Evolutionary conservation across 1,284 basidiomycete genomes (phyloP), one percentile per base, ranked within the genome.

Genomic region (Pseudozyma hubeiensis): DNA sequence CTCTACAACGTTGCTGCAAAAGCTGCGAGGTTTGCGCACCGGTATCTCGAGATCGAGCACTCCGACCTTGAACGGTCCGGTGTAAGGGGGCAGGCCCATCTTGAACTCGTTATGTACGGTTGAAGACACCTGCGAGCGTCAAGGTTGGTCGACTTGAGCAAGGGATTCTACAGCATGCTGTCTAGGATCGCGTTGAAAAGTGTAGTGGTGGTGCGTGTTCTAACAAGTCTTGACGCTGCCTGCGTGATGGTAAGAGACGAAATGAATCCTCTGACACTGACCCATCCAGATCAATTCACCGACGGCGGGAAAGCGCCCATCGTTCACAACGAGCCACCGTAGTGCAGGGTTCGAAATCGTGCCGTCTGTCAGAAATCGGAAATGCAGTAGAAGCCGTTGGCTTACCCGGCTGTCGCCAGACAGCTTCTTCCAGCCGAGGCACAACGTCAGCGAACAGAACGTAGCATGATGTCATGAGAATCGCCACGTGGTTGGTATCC

Each of bases 21-120:
- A 80, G 44, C 68, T 67, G 37, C 75, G 53, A 4, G 75, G 77
- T 19, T 74, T 37, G 3, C 80, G 61, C 5, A 80, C 80, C 3
- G 79, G 75, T 2, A 79, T 73, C 64, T 81, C 80, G 40, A 81
- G 57, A 52, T 81, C 80, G 19, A 81, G 71, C 37, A 64, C 67
- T 24, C 77, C 79, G 19, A 81, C 80, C 43, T 61, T 53, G 53
- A 78, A 81, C 5, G 66, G 64, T 7, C 80, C 80, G 1, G 31
- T 52, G 53, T 80, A 78, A 13, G 56, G 49, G 14, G 76, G 67
- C 1, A 80, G 55, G 14, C 57, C 51, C 73, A 78, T 78, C 24
- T 37, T 55, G 44, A 29, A 1, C 11, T 34, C 34, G 37, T 24
- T 34, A n/a, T 2, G 13, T 10, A 24, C 24, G 24, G 24, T 24